Base-by-base conservation (phyloP, 2,329 filamentous ascomycete species). In the Epichloe festucae region DNA sequence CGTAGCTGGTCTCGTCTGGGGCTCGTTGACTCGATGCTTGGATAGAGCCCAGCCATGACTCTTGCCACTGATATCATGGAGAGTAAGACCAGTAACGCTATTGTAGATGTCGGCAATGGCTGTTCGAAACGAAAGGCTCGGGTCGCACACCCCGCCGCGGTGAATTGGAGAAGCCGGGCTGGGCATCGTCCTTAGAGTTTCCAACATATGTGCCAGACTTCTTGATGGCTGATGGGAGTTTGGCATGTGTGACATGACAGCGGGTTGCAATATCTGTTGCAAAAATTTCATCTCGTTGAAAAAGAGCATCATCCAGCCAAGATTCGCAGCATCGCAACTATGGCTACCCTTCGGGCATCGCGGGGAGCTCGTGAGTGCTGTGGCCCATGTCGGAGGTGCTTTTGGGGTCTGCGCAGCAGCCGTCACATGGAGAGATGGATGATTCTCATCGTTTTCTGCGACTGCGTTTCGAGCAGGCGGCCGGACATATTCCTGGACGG, bases 271-370 rank as follows among this genome's bases (percentile, higher is more conserved):
- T 4, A 76, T 63, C 5, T 65, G 67, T 3, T 67, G 62, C 2
- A 76, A 57, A 1, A 77, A 61, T 42, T 68, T 67, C 49, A 77
- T 63, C 55, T 77, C 72, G 48, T 72, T 71, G 50, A 72, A 73
- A 0, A 71, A 63, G n/a, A 76, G 64, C 70, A 78, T 74, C 36
- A 77, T 58, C 74, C 74, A 79, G 3, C 76, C 76, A 0, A 79
- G 64, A 50, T 75, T 77, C 0, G 70, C 69, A 0, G 75, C 73
- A 54, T 79, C 76, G 51, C 76, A 79, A 58, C 65, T 63, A 50
- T 73, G 73, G 50, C 69, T 73, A 0, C 73, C 72, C 52, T 68
- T 74, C 15, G 74, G 73, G 52, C 76, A 79, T 36, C 75, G 67
- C 3, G 74, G 67, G 1, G 60, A 64, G 35, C 64, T 69, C 1